Conservation (phyloP, 306 rosid genomes). For the Senna tora region DNA sequence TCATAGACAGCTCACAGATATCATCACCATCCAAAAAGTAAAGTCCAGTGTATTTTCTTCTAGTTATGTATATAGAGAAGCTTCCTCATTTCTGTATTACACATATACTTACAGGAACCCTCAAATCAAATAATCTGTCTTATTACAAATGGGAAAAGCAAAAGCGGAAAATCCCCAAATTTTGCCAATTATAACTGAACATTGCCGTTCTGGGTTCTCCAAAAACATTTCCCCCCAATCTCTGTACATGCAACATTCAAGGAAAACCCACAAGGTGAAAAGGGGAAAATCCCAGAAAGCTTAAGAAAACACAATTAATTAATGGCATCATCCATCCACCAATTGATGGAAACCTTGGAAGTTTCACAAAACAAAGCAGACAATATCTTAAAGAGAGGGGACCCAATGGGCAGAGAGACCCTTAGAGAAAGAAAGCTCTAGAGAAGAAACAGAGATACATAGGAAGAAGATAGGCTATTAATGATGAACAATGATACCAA, state of each 20-base stretch:
- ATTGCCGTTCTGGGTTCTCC: constrained; percentile 7
- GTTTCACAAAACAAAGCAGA: constrained; percentile 48
- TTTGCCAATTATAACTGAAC: background rate
- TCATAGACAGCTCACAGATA: constrained; percentile 35
- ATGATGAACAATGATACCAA: constrained; percentile 23
- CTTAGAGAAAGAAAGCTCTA: too few relatives aligned
- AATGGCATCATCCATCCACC: too few relatives aligned
- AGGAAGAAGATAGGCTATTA: too few relatives aligned
- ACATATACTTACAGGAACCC: too few relatives aligned
- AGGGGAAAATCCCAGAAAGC: constrained; percentile 42
- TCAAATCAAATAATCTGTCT: constrained; percentile 29
- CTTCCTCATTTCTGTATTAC: constrained; percentile 31
- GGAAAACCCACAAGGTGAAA: constrained; percentile 13
- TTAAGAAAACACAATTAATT: too few relatives aligned
- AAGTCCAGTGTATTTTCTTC: too few relatives aligned
- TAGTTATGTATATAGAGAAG: too few relatives aligned
- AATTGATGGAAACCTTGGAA: constrained; percentile 41
- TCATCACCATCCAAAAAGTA: constrained; percentile 34
- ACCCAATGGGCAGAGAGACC: constrained; percentile 25
- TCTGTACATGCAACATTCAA: constrained; percentile 34
- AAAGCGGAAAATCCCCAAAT: constrained; percentile 41
- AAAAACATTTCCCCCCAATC: constrained; percentile 32
- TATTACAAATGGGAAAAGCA: constrained; percentile 21
- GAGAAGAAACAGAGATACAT: too few relatives aligned
- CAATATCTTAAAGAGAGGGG: constrained; percentile 36